Conservation (phyloP, 441 rosid genomes). For the Erodium trifolium region DNA sequence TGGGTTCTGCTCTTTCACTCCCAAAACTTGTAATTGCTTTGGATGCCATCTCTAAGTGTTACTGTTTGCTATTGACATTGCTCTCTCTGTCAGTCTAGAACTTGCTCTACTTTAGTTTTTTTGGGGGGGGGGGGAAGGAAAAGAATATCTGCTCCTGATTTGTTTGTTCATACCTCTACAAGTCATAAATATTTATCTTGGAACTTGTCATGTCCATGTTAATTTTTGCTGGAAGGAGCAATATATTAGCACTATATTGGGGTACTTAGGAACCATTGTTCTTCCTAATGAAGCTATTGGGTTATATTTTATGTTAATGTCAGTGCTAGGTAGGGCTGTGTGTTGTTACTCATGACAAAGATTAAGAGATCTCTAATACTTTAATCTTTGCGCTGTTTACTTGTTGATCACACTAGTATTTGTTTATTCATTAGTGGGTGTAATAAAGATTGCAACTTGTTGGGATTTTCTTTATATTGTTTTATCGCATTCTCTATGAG, state of each 20-base stretch:
- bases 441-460: slow-evolving; percentile 14
- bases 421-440: slow-evolving; percentile 24
- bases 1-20: slow-evolving; percentile 94
- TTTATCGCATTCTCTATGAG: background rate
- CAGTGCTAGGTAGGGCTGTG: slow-evolving; percentile 23
- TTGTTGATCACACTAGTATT: slow-evolving; percentile 5
- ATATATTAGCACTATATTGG: slow-evolving; percentile 16
- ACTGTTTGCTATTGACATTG: background rate
- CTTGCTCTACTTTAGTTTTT: slow-evolving; percentile 16
- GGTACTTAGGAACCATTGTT: slow-evolving; percentile 12
- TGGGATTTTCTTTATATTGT: background rate
- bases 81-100: slow-evolving; percentile 13
- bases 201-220: slow-evolving; percentile 30
- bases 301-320: slow-evolving; percentile 19
- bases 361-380: slow-evolving; percentile 24
- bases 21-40: slow-evolving; percentile 91
- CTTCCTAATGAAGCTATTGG: slow-evolving; percentile 13
- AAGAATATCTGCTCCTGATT: slow-evolving; percentile 43
- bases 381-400: slow-evolving; percentile 11
- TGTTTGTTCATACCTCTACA: slow-evolving; percentile 37
- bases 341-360: slow-evolving; percentile 27
- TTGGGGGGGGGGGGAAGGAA: slow-evolving; percentile 26
- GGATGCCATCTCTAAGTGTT: slow-evolving; percentile 62
- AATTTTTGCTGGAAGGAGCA: slow-evolving; percentile 27
- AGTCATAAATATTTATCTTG: slow-evolving; percentile 13